Conservation (phyloP, 495 filamentous ascomycete species). For the Aspergillus wentii region DNA sequence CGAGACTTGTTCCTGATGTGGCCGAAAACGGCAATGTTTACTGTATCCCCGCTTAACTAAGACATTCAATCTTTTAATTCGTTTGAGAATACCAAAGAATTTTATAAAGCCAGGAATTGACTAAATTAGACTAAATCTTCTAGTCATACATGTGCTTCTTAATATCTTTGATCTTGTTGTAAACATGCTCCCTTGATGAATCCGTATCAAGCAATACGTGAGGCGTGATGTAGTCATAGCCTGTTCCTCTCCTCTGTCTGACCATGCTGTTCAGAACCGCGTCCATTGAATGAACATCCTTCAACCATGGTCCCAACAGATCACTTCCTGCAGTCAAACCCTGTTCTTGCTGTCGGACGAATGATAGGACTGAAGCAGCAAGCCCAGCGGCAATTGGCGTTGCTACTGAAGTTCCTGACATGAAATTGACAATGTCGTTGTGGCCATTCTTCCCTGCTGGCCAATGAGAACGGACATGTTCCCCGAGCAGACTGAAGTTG, state of each 20-base stretch:
- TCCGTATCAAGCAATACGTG: slow-evolving; percentile 19
- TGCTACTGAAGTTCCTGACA: slow-evolving; percentile 25
- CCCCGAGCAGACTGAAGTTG: slow-evolving; percentile 30
- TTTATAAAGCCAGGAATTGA: slow-evolving; percentile 4
- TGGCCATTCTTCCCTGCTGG: slow-evolving; percentile 15
- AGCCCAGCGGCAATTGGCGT: slow-evolving; percentile 27
- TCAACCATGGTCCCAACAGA: slow-evolving; percentile 18
- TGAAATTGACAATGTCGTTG: slow-evolving; percentile 16
- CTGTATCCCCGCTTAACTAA: slow-evolving; percentile 17
- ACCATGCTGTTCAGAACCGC: slow-evolving; percentile 23
- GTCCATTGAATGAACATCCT: slow-evolving; percentile 20
- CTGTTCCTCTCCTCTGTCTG: slow-evolving; percentile 16
- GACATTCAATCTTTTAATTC: slow-evolving; percentile 6
- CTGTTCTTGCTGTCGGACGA: slow-evolving; percentile 22
- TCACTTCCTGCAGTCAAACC: slow-evolving; percentile 12
- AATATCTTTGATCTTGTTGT: slow-evolving; percentile 15
- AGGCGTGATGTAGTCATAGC: slow-evolving; percentile 27
- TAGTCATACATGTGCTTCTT: slow-evolving; percentile 16
- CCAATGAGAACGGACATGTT: slow-evolving; percentile 26
- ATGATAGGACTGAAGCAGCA: slow-evolving; percentile 20
- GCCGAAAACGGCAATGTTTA: slow-evolving; percentile 20
- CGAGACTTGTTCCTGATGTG: slow-evolving; percentile 16
- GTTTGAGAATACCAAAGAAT: slow-evolving; percentile 9
- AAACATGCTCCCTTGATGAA: slow-evolving; percentile 19
- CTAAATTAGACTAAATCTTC: slow-evolving; percentile 4